These are phyloP conservation scores for Aristolochia contorta DNA, from an alignment of 164 flowering plant genomes.

Conservation along the genomic window DNA sequence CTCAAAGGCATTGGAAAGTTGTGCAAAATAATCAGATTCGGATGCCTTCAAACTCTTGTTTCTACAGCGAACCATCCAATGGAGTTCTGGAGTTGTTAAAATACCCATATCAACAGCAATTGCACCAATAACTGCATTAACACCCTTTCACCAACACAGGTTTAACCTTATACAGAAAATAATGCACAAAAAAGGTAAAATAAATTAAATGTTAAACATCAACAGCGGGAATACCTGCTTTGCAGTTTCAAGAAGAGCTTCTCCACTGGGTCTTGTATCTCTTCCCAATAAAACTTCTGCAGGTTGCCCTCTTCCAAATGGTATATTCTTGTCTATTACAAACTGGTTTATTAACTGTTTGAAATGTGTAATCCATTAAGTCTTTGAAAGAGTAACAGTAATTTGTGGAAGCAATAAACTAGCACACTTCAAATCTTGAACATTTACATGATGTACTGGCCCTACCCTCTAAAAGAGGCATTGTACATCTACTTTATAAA, in stretches of 20 bases:
- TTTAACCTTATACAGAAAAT: not conserved
- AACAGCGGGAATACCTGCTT: conserved; percentile 40
- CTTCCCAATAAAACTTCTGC: conserved; percentile 71
- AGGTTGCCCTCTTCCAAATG: conserved; percentile 30
- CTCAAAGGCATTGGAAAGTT: conserved; percentile 69
- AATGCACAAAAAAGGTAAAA: not conserved
- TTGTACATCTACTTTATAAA: too few relatives aligned
- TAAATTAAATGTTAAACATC: not conserved
- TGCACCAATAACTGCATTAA: conserved; percentile 58
- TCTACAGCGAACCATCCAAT: conserved; percentile 88
- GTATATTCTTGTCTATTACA: conserved; percentile 48
- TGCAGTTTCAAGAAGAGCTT: conserved; percentile 72
- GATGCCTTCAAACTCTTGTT: conserved; percentile 56
- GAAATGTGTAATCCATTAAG: not conserved
- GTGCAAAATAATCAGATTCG: conserved; percentile 59
- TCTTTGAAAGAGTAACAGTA: too few relatives aligned
- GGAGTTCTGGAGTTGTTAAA: conserved; percentile 88
- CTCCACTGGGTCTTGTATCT: conserved; percentile 96
- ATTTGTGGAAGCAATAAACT: too few relatives aligned
- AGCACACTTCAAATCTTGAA: too few relatives aligned
- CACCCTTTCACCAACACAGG: conserved; percentile 38
- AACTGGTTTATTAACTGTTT: conserved; percentile 64
- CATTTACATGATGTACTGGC: too few relatives aligned
- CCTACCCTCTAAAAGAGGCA: too few relatives aligned
- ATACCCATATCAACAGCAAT: conserved; percentile 61